Percentiles rank a stretch among this genome's conserved stretches.
phyloP scores from a whole-genome alignment of 345 rosid species.

The Syzygium jambos region DNA sequence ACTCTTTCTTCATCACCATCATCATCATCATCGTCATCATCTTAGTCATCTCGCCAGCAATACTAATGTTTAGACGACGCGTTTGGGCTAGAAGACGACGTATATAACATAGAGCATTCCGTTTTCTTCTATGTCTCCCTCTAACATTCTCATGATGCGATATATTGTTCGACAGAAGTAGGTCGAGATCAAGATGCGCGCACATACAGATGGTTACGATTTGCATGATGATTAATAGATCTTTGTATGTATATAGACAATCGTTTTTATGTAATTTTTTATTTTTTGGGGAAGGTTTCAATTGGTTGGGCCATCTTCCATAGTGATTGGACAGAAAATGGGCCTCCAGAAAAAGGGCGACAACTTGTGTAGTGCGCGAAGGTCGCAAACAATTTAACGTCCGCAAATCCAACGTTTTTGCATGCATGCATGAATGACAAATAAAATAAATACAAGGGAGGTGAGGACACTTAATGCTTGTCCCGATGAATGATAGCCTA shows the following conservation, averaged over 20 bases:
- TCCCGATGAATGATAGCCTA: no score
- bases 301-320: background rate
- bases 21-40: background rate
- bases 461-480: background rate
- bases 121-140: background rate
- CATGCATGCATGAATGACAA: background rate
- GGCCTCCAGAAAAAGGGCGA: background rate
- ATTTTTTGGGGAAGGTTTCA: background rate
- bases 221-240: background rate
- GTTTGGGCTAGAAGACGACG: background rate
- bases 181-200: background rate
- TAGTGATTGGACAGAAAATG: background rate
- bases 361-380: background rate
- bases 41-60: background rate
- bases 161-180: background rate
- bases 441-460: background rate
- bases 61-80: no score
- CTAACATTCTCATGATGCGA: background rate
- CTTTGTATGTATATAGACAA: background rate
- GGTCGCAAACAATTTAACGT: background rate
- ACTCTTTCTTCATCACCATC: background rate
- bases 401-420: background rate
- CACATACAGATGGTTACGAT: background rate
- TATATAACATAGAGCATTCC: background rate
- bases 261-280: background rate